phyloP scores from a whole-genome alignment of 768 basidiomycete species.

The Tulasnella sp. region DNA sequence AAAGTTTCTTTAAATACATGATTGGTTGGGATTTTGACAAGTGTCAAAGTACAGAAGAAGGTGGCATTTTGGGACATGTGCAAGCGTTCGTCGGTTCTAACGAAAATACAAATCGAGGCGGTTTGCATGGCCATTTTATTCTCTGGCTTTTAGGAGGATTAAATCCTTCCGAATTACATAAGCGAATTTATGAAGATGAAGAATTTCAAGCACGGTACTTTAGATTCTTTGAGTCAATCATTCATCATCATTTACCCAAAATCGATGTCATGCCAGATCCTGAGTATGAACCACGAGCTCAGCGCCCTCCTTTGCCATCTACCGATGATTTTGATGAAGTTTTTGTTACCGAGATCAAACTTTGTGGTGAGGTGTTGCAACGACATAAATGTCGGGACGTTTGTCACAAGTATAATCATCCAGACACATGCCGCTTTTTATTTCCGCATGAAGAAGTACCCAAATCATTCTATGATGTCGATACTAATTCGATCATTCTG shows the following conservation, averaged over 20 bases:
- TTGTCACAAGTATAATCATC: slow-evolving; percentile 27
- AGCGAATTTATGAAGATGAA: slow-evolving; percentile 12
- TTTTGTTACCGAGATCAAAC: slow-evolving; percentile 19
- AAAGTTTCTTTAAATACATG: slow-evolving; percentile 22
- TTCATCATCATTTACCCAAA: slow-evolving; percentile 25
- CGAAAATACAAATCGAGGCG: slow-evolving; percentile 24
- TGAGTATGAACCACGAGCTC: slow-evolving; percentile 20
- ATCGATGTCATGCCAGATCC: slow-evolving; percentile 19
- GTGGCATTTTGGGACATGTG: slow-evolving; percentile 26
- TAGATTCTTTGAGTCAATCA: slow-evolving; percentile 26
- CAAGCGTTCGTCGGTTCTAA: slow-evolving; percentile 24
- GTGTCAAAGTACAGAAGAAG: slow-evolving; percentile 9
- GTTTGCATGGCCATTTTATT: slow-evolving; percentile 27
- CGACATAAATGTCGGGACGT: slow-evolving; percentile 19
- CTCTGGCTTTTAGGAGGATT: slow-evolving; percentile 24
- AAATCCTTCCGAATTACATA: slow-evolving; percentile 27
- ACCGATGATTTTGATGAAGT: slow-evolving; percentile 13
- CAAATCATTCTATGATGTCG: slow-evolving; percentile 23
- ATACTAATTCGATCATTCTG: slow-evolving; percentile 25
- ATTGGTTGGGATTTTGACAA: slow-evolving; percentile 24
- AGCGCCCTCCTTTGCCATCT: background rate
- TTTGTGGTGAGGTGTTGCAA: slow-evolving; percentile 21
- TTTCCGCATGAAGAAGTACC: slow-evolving; percentile 28
- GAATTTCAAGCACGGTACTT: slow-evolving; percentile 23
- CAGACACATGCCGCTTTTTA: slow-evolving; percentile 23